phyloP scores from a whole-genome alignment of 768 basidiomycete species.

The Suillus fuscotomentosus region DNA sequence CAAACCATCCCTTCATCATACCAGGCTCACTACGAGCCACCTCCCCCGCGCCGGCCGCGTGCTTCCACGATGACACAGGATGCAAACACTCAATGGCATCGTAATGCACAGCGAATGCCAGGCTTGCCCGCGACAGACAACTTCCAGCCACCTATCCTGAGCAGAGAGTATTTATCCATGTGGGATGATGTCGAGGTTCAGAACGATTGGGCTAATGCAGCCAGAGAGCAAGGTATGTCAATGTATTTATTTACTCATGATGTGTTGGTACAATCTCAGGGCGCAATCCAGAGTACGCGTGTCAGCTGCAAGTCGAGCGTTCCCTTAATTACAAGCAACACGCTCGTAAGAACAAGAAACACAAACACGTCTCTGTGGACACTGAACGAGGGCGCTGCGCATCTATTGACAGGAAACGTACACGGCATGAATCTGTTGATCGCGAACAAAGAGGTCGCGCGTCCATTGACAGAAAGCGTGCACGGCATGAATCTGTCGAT shows the following conservation, averaged over 20 bases:
- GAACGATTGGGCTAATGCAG: neutral
- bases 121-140: neutral
- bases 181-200: conserved; percentile 3
- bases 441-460: neutral
- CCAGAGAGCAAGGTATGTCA: conserved; percentile 10
- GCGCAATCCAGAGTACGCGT: conserved; percentile 5
- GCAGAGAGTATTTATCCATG: neutral
- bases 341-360: conserved; percentile 1
- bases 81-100: neutral
- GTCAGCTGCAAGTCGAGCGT: conserved; percentile 1
- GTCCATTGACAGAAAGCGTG: neutral
- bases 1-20: no score
- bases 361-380: neutral
- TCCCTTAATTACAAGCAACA: conserved; percentile 2
- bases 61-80: neutral
- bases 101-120: neutral
- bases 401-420: neutral
- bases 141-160: conserved; percentile 1
- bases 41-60: neutral
- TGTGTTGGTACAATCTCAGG: neutral
- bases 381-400: neutral
- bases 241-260: neutral
- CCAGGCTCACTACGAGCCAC: neutral
- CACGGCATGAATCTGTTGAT: conserved; percentile 1
- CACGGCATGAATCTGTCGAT: conserved; percentile 1